Evolutionary conservation across 805 yeast species (phyloP).

Genomic region (Wickerhamiella allomyrinae): DNA sequence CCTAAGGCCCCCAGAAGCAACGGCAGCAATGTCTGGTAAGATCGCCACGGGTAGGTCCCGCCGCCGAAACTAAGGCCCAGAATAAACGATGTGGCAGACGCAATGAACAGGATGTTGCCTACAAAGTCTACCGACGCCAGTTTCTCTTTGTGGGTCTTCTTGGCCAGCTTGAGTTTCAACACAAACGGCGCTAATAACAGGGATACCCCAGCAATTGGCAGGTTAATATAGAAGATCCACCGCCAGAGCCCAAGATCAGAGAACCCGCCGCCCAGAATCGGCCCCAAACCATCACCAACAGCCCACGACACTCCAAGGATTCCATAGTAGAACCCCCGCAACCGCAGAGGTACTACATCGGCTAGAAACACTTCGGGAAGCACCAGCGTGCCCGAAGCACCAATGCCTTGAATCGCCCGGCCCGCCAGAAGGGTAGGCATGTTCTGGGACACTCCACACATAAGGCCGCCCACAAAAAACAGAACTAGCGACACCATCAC

Average conservation of each 20-base stretch:
- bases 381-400: slow-evolving; percentile 55
- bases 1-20: slow-evolving; percentile 32
- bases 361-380: slow-evolving; percentile 42
- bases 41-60: slow-evolving; percentile 36
- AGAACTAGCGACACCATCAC: slow-evolving; percentile 35
- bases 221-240: slow-evolving; percentile 61
- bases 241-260: slow-evolving; percentile 51
- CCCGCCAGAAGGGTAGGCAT: slow-evolving; percentile 58
- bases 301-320: slow-evolving; percentile 22
- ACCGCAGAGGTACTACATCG: slow-evolving; percentile 35
- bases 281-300: slow-evolving; percentile 31
- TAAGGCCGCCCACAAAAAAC: slow-evolving; percentile 49
- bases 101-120: slow-evolving; percentile 33
- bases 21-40: slow-evolving; percentile 38
- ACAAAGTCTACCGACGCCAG: slow-evolving; percentile 33
- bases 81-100: slow-evolving; percentile 32
- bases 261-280: slow-evolving; percentile 53
- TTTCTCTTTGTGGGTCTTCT: slow-evolving; percentile 19
- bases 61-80: slow-evolving; percentile 46
- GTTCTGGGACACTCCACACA: slow-evolving; percentile 38
- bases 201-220: slow-evolving; percentile 49
- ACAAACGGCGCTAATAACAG: slow-evolving; percentile 27
- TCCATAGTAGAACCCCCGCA: slow-evolving; percentile 21
- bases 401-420: slow-evolving; percentile 54
- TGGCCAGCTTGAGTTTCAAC: slow-evolving; percentile 22